Evolutionary conservation across 2,329 filamentous ascomycete genomes (phyloP), one percentile per base, ranked within the genome.

Genomic region (Cryphonectria nitschkei): DNA sequence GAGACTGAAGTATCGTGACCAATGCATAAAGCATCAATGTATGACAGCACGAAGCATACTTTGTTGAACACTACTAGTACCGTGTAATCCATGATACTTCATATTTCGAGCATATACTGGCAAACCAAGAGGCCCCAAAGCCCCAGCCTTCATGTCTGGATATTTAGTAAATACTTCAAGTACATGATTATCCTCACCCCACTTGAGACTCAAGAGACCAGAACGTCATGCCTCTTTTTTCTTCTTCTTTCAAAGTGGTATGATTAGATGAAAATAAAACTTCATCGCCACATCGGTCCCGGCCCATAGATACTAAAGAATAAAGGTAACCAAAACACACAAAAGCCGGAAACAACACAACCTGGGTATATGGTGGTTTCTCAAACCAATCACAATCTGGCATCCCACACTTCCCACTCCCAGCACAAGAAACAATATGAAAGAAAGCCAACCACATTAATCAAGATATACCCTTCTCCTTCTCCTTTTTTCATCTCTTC

Each of bases 341-440:
- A 52, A 52, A 52, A 22, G 22, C 22, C 50, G 7, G 22, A n/a
- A 54, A 54, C 7, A 29, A 32, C 26, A 34, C 46, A 19, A 32
- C 26, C 54, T 19, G 54, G 54, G 54, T 58, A 58, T 58, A 58
- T 58, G 54, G 26, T 58, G 54, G 26, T 34, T 34, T 58, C 54
- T 32, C 26, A 32, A 58, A 32, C 26, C 26, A 6, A 32, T 32
- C 29, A 58, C 54, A 58, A 34, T 58, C 54, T 58, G 29, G 5
- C 26, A 34, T 32, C 32, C 6, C 26, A 8, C 52, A 26, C 6
- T 56, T 7, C 26, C 54, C 54, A 29, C 6, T 32, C 46, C 22
- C 16, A 22, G 2, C 3, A 50, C 16, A 39, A 39, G 9, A 39
- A 16, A 50, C 46, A n/a, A 50, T 32, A 14, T 1, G 13, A 16